Evolutionary conservation across 2,329 filamentous ascomycete genomes (phyloP), one percentile per base, ranked within the genome.

Genomic region (Fusarium xylarioides): DNA sequence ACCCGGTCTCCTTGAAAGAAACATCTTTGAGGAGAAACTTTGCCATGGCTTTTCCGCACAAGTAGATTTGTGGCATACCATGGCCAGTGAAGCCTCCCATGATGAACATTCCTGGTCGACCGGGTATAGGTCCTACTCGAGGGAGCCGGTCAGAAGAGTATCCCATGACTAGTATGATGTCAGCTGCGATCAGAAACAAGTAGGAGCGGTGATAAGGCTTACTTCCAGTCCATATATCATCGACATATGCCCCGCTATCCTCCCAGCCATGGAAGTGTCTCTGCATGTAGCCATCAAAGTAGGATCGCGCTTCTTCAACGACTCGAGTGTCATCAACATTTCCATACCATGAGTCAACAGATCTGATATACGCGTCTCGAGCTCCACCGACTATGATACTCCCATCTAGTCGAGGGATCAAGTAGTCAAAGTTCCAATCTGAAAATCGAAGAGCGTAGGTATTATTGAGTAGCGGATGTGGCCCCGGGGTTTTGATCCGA

Each of bases 171-270:
- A 21, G 6, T 7, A 2, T 7, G 6, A 35, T 16, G 12, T 53
- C 2, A 53, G 23, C 49, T 28, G 0, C 11, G 1, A 1, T 19
- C 8, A 11, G 1, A 0, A 23, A 7, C 0, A 11, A 23, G 6
- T 5, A 1, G 2, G 26, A 0, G 5, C 1, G 11, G 11, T 11
- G 1, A 14, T 15, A 15, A 3, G 5, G 0, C 30, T 11, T 37
- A 37, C 49, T 53, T 21, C 49, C 49, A 6, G 49, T 53, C 49
- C 49, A 53, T 0, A 28, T 28, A 2, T 53, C 32, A 2, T 53
- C 32, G 0, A 37, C 32, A 35, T 21, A 53, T 12, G 49, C 49
- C 5, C 32, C 18, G 7, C 23, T 53, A 7, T 28, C 32, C 14
- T 28, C 32, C 49, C 18, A 53, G 28, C 49, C 49, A 16, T 37